Base-by-base conservation (phyloP, 192 early-diverging fungal species). In the Coemansia interrupta region DNA sequence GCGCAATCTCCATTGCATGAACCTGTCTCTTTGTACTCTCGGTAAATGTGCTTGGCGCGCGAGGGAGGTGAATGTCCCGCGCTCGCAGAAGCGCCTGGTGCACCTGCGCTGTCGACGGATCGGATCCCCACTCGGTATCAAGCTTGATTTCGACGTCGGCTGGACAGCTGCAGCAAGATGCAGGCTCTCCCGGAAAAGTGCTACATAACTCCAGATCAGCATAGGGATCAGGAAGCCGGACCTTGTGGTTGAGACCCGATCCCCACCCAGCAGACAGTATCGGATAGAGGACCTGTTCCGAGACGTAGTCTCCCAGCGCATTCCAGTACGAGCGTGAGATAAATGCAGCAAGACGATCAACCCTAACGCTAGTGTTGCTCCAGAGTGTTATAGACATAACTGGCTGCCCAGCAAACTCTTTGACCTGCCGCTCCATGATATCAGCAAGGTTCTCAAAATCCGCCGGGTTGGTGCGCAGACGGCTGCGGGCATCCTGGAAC, bases 281-380 rank as follows among this genome's bases (percentile, higher is more conserved):
- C 9, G 76, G 76, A 30, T 79, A 68, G 22, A 79, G 66, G 0
- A 79, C 56, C 11, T 70, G 70, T 53, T 79, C 76, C 1, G 70
- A 72, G 26, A 79, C 76, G 51, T 79, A 79, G 43, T 79, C 76
- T 11, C 76, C 76, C 42, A 79, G 60, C 17, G 76, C 65, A 23
- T 63, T 79, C 76, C 76, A 79, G 53, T 72, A 79, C 17, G 68
- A 56, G n/a, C 66, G 66, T 15, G 76, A 79, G 24, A 79, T 63
- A 41, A 69, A 69, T 28, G 70, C 63, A 13, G 55, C 46, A 15
- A 79, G 41, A 9, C 76, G 70, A 14, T 79, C 70, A n/a, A 79
- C 49, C 1, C 66, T 42, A 39, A 79, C 60, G 32, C 53, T 66
- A 1, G 76, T 56, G 39, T 69, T 68, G 60, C 60, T 79, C 76